Evolutionary conservation across 2,329 filamentous ascomycete genomes (phyloP).

Genomic region (Sarocladium kiliense): DNA sequence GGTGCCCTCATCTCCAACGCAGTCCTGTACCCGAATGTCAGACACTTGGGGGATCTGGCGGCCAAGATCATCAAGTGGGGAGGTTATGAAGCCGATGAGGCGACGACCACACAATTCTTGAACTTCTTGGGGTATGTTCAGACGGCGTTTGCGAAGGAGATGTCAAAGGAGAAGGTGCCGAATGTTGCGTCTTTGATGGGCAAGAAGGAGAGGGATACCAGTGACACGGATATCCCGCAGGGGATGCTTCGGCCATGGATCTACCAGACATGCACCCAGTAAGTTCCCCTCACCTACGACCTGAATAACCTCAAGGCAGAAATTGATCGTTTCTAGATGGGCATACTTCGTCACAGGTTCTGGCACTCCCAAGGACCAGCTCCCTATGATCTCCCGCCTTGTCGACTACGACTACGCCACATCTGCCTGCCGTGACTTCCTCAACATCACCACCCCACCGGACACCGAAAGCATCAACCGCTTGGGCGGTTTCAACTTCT

Average conservation of each 20-base stretch:
- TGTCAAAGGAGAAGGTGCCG: slow-evolving; percentile 10
- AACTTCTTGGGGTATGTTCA: slow-evolving; percentile 47
- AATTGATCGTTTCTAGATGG: slow-evolving; percentile 46
- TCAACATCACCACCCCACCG: slow-evolving; percentile 62
- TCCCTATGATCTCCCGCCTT: slow-evolving; percentile 67
- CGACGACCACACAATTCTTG: slow-evolving; percentile 37
- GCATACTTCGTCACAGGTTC: slow-evolving; percentile 73
- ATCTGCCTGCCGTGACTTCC: slow-evolving; percentile 59
- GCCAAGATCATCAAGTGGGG: slow-evolving; percentile 30
- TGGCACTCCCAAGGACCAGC: slow-evolving; percentile 56
- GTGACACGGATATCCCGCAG: slow-evolving; percentile 16
- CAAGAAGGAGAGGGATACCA: slow-evolving; percentile 2
- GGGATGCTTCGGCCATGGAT: slow-evolving; percentile 11
- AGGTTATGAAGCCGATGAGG: slow-evolving; percentile 33
- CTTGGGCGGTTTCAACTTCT: slow-evolving; percentile 68
- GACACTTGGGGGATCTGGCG: background rate
- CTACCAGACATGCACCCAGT: slow-evolving; percentile 14
- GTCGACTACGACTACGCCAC: slow-evolving; percentile 59
- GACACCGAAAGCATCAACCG: slow-evolving; percentile 67
- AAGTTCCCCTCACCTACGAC: background rate
- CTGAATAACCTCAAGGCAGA: background rate
- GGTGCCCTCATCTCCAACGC: slow-evolving; percentile 6
- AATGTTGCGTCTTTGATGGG: slow-evolving; percentile 2
- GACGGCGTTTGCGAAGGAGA: slow-evolving; percentile 22
- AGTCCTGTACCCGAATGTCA: background rate